A percentile compares a stretch with the other conserved stretches of the same genome.
Conservation (phyloP, 2,329 filamentous ascomycete species). For the Cladosporium sp. region DNA sequence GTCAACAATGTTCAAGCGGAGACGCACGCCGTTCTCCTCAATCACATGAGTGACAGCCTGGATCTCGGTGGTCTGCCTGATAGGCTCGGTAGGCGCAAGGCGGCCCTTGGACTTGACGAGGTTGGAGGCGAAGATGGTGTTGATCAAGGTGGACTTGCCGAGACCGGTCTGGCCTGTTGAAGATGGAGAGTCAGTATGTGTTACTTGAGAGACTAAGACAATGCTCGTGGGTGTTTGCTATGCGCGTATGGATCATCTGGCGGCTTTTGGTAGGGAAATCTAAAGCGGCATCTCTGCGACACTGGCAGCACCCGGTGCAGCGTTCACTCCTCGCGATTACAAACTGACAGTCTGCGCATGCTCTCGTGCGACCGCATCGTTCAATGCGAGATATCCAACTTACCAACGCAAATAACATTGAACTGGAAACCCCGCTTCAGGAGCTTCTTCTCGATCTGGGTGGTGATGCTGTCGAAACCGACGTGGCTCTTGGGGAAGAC, state of each 20-base stretch:
- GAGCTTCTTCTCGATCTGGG: slow-evolving; percentile 99
- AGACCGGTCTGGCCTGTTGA: slow-evolving; percentile 90
- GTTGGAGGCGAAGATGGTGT: slow-evolving; percentile 99
- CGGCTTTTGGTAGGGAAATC: no score
- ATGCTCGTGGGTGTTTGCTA: no score
- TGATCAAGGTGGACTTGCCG: slow-evolving; percentile 98
- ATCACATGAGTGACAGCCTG: slow-evolving; percentile 98
- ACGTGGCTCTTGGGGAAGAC: slow-evolving; percentile 95
- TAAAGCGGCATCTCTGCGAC: no score
- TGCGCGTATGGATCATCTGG: neutral
- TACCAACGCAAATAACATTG: slow-evolving; percentile 99
- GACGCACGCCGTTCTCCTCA: slow-evolving; percentile 97
- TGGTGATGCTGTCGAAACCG: slow-evolving; percentile 99
- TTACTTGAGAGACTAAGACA: no score
- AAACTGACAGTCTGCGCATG: no score
- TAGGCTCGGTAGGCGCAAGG: slow-evolving; percentile 84
- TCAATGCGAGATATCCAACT: slow-evolving; percentile 39
- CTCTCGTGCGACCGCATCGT: neutral
- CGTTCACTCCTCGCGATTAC: no score
- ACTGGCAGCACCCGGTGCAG: no score
- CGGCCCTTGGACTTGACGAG: slow-evolving; percentile 98
- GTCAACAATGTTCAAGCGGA: slow-evolving; percentile 97
- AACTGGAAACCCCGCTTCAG: slow-evolving; percentile 99
- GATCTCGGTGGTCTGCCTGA: slow-evolving; percentile 95
- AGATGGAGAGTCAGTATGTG: no score